Percentiles rank a stretch among this genome's conserved stretches.
phyloP scores from a whole-genome alignment of 192 early-diverging fungal genomes.

The Linnemannia zychae region DNA sequence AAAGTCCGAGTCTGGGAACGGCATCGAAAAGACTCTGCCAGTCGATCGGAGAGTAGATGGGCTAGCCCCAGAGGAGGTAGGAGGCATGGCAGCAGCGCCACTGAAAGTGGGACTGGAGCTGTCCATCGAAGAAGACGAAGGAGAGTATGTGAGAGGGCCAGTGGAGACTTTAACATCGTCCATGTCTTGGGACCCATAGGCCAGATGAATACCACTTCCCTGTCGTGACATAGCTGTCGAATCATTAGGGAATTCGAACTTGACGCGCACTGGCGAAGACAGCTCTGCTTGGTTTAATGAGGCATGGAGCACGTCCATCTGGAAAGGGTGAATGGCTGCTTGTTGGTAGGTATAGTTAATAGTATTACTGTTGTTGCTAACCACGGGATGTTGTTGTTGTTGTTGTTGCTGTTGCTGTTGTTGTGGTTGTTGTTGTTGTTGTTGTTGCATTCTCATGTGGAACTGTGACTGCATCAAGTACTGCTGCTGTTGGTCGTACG shows the following conservation, averaged over 20 bases:
- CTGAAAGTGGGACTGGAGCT: slow-evolving; percentile 18
- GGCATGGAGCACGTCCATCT: slow-evolving; percentile 9
- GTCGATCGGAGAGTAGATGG: slow-evolving; percentile 1
- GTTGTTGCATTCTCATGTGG: slow-evolving; percentile 13
- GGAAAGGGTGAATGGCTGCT: slow-evolving; percentile 36
- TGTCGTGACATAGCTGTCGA: slow-evolving; percentile 16
- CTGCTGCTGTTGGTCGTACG: slow-evolving; percentile 13
- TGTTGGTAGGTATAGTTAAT: slow-evolving; percentile 25
- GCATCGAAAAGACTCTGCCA: slow-evolving; percentile 33
- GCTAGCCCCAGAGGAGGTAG: background rate
- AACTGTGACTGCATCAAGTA: slow-evolving; percentile 13
- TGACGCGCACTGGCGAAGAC: slow-evolving; percentile 1
- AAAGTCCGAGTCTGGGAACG: background rate
- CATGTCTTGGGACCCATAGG: slow-evolving; percentile 31
- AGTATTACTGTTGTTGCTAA: background rate
- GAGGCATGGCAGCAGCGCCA: background rate
- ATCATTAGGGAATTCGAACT: slow-evolving; percentile 13
- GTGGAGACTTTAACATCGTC: slow-evolving; percentile 31
- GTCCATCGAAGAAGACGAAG: slow-evolving; percentile 25
- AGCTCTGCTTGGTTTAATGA: background rate
- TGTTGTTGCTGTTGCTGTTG: slow-evolving; percentile 9
- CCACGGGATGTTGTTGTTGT: background rate
- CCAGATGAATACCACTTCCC: background rate
- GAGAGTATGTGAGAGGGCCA: background rate
- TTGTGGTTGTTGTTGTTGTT: slow-evolving; percentile 21